Evolutionary conservation across 2,329 filamentous ascomycete species (phyloP), one percentile per base, ranked within the genome.

Genomic region (Fusarium sp.): DNA sequence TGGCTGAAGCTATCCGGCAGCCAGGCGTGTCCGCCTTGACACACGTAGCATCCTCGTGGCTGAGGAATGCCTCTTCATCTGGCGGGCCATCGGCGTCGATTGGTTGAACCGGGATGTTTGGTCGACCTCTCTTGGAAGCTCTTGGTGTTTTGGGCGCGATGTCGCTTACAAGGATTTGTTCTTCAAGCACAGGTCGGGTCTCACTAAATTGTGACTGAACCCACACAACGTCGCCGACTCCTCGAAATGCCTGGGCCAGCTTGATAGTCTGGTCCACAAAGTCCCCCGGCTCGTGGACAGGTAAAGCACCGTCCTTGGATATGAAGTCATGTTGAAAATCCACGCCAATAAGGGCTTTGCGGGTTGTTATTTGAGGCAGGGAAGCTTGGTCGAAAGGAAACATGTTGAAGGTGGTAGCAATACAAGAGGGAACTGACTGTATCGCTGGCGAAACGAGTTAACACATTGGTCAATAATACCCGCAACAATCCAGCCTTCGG

Each of bases 251-350:
- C 17, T 89, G 88, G 47, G 92, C 91, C 5, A 98, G 85, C 12
- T 87, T 83, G 26, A 90, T 84, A 47, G 95, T 89, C 35, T 89
- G 90, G 44, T 92, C 87, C 50, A 96, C 81, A 70, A 95, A 94
- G 15, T 90, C 89, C 8, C 88, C 82, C 7, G 91, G 90, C 48
- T 90, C 87, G 41, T 85, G 85, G 57, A 95, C 89, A 18, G 90
- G 88, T 26, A 98, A 83, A 32, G 90, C 89, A 62, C 93, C 93
- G 57, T 90, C 87, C 4, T 89, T 83, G 12, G 90, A 87, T 66
- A 97, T 84, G 78, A 98, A 98, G 81, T 98, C 96, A 77, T 97
- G 94, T 80, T 98, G 96, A 41, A 97, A 89, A 78, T 98, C 96
- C 73, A 98, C 87, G 24, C 97, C 85, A 26, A 98, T 85, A 48